Evolutionary conservation across 2,329 filamentous ascomycete species (phyloP).

Genomic region (Fusarium subglutinans): DNA sequence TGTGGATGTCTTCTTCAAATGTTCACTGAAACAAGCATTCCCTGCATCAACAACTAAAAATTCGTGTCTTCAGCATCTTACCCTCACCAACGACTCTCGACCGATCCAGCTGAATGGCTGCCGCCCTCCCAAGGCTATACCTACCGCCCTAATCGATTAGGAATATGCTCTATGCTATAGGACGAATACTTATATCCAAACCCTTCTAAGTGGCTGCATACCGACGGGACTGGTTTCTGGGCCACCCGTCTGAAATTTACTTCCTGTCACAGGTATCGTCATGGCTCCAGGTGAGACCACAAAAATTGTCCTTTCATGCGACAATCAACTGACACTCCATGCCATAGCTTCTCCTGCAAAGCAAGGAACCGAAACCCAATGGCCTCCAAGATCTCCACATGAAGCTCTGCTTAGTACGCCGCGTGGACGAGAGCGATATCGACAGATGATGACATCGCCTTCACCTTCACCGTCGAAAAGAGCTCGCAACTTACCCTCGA

Average conservation of each 20-base stretch:
- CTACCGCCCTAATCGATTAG: slow-evolving; percentile 23
- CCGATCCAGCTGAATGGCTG: slow-evolving; percentile 35
- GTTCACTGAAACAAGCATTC: slow-evolving; percentile 19
- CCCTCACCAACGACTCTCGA: not conserved
- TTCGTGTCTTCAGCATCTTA: slow-evolving; percentile 21
- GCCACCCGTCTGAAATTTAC: slow-evolving; percentile 11
- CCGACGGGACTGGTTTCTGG: slow-evolving; percentile 25
- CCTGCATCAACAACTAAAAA: slow-evolving; percentile 31
- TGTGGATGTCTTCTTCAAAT: slow-evolving; percentile 13
- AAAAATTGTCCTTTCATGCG: not conserved
- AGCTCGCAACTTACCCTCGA: slow-evolving; percentile 35
- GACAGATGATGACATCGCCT: slow-evolving; percentile 73
- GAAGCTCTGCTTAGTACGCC: slow-evolving; percentile 75
- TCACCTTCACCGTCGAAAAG: slow-evolving; percentile 68
- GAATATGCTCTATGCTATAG: slow-evolving; percentile 37
- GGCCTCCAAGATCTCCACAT: slow-evolving; percentile 73
- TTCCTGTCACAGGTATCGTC: slow-evolving; percentile 24
- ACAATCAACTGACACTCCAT: slow-evolving; percentile 16
- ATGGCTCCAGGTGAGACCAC: slow-evolving; percentile 43
- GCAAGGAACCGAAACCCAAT: slow-evolving; percentile 61
- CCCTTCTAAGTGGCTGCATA: slow-evolving; percentile 27
- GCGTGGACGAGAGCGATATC: slow-evolving; percentile 78
- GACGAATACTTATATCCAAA: slow-evolving; percentile 10
- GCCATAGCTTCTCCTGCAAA: slow-evolving; percentile 47
- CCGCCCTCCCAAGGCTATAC: slow-evolving; percentile 20